Base-by-base conservation (phyloP, 192 early-diverging fungal genomes). In the Backusella westeae region DNA sequence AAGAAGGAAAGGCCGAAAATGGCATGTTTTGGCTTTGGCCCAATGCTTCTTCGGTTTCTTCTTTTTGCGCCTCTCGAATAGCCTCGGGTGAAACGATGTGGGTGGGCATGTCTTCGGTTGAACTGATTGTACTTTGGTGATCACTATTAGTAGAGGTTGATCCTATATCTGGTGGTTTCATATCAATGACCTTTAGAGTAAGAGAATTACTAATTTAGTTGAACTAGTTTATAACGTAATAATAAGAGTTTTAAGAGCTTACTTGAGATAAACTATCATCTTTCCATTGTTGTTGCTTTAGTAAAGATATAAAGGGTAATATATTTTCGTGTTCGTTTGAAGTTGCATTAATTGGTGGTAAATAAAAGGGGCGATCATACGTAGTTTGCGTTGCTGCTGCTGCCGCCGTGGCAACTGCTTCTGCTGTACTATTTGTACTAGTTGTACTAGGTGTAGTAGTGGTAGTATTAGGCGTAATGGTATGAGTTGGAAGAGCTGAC, bases 61-160 rank as follows among this genome's bases (percentile, higher is more conserved):
- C 80, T 21, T 73, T 49, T 56, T 77, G 67, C 3, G 76, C 80
- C 66, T 70, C 68, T 41, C 76, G 39, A 63, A 81, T 77, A 15
- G 76, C 80, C 69, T 81, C 80, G 4, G 80, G 76, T 17, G 80
- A 74, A 19, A 81, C 76, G 26, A 81, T 42, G 34, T 81, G 80
- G 6, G 78, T 75, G 14, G 41, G 69, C 29, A 44, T 39, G 38
- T 71, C 70, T 32, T 71, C 70, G 6, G 70, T 44, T 34, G 23
- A 41, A 23, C 56, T 71, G 42, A 34, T 71, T 23, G 23, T 29
- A 10, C 56, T 63, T 29, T 29, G 56, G 10, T 29, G 56, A 29
- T 63, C 56, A 2, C 56, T n/a, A 63, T 63, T 63, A 63, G 10
- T 63, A 26, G 56, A 63, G 10, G 39, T n/a, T 49, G 46, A 49